Percentiles rank a stretch among this genome's conserved stretches.
Evolutionary conservation across 1,284 basidiomycete genomes (phyloP).

Genomic region (Xerocomus subilludens): DNA sequence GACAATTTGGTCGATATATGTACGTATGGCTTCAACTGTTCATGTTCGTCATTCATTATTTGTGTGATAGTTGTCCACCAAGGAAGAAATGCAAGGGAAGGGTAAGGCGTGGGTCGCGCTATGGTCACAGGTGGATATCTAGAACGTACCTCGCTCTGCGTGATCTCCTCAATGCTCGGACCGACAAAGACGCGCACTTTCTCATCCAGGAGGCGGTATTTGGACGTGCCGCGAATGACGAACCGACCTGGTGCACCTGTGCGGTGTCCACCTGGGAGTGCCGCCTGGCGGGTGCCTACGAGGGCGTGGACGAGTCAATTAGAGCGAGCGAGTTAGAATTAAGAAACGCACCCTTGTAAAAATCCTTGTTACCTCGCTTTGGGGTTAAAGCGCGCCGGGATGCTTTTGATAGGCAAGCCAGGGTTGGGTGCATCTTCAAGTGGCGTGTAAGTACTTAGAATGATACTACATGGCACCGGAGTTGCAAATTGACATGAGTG

Average conservation of each 20-base stretch:
- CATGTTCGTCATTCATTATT: slow-evolving; percentile 4
- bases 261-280: slow-evolving; percentile 83
- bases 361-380: slow-evolving; percentile 92
- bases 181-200: slow-evolving; percentile 87
- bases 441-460: no score
- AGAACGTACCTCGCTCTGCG: slow-evolving; percentile 67
- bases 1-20: slow-evolving; percentile 44
- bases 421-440: slow-evolving; percentile 71
- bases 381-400: slow-evolving; percentile 81
- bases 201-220: slow-evolving; percentile 83
- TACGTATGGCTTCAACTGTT: slow-evolving; percentile 62
- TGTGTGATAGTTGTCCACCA: not conserved
- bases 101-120: not conserved
- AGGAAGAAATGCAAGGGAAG: not conserved
- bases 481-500: no score
- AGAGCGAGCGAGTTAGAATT: not conserved
- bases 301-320: slow-evolving; percentile 15
- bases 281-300: slow-evolving; percentile 82
- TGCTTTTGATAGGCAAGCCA: slow-evolving; percentile 77
- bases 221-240: slow-evolving; percentile 77
- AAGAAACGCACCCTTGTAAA: slow-evolving; percentile 81
- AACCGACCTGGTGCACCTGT: slow-evolving; percentile 89
- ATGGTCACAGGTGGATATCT: not conserved
- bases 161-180: slow-evolving; percentile 75
- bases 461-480: no score